Conservation (phyloP, 164 flowering plant species). For the Saururus chinensis region DNA sequence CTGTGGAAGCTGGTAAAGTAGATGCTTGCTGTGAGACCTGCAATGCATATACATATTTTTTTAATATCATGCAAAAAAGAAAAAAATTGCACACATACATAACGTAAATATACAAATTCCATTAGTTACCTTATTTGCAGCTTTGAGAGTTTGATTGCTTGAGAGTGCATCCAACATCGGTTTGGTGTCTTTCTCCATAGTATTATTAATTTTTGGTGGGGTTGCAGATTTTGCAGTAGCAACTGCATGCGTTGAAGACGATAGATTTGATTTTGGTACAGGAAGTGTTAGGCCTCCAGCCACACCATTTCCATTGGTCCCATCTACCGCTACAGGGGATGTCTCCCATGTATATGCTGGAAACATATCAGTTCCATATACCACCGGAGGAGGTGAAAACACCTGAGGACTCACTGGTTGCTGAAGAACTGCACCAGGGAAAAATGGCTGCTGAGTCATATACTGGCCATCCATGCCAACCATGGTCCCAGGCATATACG, state of each 20-base stretch:
- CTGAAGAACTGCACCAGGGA: slow-evolving; percentile 21
- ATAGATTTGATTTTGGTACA: slow-evolving; percentile 14
- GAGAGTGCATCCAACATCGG: slow-evolving; percentile 20
- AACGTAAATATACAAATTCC: neutral
- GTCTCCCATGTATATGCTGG: slow-evolving; percentile 33
- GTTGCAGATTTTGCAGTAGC: slow-evolving; percentile 16
- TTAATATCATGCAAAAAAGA: neutral
- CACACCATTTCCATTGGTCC: slow-evolving; percentile 18
- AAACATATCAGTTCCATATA: slow-evolving; percentile 34
- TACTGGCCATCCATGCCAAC: slow-evolving; percentile 39
- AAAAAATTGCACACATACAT: neutral
- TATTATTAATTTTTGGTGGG: slow-evolving; percentile 14
- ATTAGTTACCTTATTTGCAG: slow-evolving; percentile 27
- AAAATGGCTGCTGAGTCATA: slow-evolving; percentile 27
- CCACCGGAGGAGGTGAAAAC: slow-evolving; percentile 18
- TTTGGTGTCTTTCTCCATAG: slow-evolving; percentile 18
- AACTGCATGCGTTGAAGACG: slow-evolving; percentile 18
- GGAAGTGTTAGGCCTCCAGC: slow-evolving; percentile 19
- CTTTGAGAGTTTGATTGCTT: slow-evolving; percentile 24
- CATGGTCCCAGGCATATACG: slow-evolving; percentile 27
- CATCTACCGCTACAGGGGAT: slow-evolving; percentile 28
- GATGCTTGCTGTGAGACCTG: slow-evolving; percentile 21
- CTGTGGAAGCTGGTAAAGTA: slow-evolving; percentile 25
- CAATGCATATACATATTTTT: neutral
- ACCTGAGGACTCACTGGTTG: slow-evolving; percentile 29